Percentiles rank a stretch among this genome's conserved stretches.
Conservation (phyloP, 257 asterid genomes). For the Salvia splendens region DNA sequence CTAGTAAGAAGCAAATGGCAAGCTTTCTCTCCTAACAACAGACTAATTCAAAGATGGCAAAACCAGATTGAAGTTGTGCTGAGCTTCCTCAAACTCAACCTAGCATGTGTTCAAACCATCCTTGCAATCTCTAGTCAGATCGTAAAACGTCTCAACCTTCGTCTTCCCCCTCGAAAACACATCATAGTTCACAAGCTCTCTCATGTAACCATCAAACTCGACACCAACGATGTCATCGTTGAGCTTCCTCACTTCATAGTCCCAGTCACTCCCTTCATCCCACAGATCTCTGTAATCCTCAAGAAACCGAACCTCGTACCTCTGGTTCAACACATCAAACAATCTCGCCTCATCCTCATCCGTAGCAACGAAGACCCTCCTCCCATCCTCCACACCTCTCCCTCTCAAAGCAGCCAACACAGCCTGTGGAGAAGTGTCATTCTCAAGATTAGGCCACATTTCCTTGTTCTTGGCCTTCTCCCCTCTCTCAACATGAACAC, state of each 20-base stretch:
- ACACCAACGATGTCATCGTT: conserved; percentile 60
- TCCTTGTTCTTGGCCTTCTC: conserved; percentile 57
- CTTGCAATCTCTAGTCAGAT: conserved; percentile 78
- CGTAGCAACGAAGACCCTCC: conserved; percentile 68
- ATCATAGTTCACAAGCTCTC: conserved; percentile 66
- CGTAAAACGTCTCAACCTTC: conserved; percentile 82
- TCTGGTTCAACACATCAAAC: conserved; percentile 71
- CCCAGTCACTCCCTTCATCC: conserved; percentile 77
- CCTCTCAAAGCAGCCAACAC: conserved; percentile 48
- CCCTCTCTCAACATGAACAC: conserved; percentile 73
- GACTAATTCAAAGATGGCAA: too few species aligned
- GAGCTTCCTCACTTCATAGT: conserved; percentile 59
- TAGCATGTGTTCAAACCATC: conserved; percentile 71
- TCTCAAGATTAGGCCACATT: conserved; percentile 70
- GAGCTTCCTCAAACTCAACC: not conserved
- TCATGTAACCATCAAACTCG: conserved; percentile 91
- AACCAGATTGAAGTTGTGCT: too few species aligned
- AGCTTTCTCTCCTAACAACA: too few species aligned
- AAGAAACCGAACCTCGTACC: conserved; percentile 74
- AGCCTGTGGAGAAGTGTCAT: conserved; percentile 62
- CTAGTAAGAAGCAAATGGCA: too few species aligned
- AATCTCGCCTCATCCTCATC: conserved; percentile 49
- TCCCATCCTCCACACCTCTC: conserved; percentile 49
- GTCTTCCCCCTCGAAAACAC: conserved; percentile 71
- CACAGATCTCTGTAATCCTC: conserved; percentile 72